Evolutionary conservation across 768 basidiomycete species (phyloP), one percentile per base, ranked within the genome.

Genomic region (Mycena metata): DNA sequence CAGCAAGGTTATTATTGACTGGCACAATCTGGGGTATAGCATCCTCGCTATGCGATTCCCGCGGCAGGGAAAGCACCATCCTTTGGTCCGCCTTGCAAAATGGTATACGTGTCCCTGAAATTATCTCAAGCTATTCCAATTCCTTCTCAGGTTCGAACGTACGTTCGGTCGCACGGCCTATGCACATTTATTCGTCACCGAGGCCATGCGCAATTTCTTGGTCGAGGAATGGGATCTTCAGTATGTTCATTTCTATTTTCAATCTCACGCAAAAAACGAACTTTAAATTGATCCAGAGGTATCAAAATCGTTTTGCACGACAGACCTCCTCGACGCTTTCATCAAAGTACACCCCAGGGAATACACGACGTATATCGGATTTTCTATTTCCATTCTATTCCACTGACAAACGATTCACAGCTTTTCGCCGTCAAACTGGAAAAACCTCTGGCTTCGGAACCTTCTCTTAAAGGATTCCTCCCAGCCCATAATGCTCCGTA

Each of bases 21-120:
- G 98, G 98, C 98, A 99, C 77, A 99, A 99, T 78, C 87, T 97
- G 26, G 98, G 98, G 19, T 96, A 95, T 77, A 97, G 90, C 70
- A 96, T 99, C 51, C 87, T 99, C 54, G 92, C 92, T 1, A 79
- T 99, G 70, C 36, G 63, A 35, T 71, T 71, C 33, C 64, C 49
- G n/a, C 91, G 89, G 73, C 81, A 96, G n/a, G 93, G 95, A 0
- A 66, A 82, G 1, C 76, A 78, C 0, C 93, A 96, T 76, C 77
- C 84, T 0, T 84, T 96, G 68, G 95, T 97, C 45, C 85, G 78
- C 70, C 76, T 97, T 23, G 92, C 95, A 0, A 89, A 88, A 80
- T 86, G 86, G 97, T 97, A 71, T n/a, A 79, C 66, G 26, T 8
- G 26, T 41, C 43, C 45, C 36, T 23, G 35, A 33, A 15, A n/a